Conservation (phyloP, 179 eudicot species). For the Silene coronaria region DNA sequence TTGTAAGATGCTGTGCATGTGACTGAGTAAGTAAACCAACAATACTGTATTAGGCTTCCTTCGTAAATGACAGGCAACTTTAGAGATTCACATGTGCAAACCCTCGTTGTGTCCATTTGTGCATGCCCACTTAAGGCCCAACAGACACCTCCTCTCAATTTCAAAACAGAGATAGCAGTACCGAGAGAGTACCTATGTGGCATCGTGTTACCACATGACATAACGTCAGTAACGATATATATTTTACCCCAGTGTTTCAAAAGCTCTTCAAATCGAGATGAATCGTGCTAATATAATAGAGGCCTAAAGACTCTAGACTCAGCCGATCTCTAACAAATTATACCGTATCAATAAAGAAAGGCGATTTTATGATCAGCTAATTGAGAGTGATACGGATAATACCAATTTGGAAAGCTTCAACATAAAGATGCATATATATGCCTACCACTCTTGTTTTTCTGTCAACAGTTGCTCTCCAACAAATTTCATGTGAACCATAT, state of each 20-base stretch:
- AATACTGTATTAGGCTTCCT: not conserved
- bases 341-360: too few species aligned
- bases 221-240: not conserved
- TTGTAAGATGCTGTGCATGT: constrained; percentile 6
- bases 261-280: too few species aligned
- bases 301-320: too few species aligned
- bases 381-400: too few species aligned
- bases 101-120: not conserved
- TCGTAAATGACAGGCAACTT: constrained; percentile 11
- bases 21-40: not conserved
- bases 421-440: too few species aligned
- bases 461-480: constrained; percentile 2
- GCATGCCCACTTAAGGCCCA: not conserved
- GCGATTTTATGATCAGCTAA: too few species aligned
- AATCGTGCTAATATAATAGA: too few species aligned
- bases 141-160: not conserved
- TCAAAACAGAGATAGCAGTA: not conserved
- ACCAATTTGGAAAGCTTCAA: too few species aligned
- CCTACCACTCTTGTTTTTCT: not conserved
- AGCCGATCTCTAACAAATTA: too few species aligned
- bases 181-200: too few species aligned
- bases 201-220: too few species aligned
- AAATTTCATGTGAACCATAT: constrained; percentile 1
- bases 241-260: not conserved
- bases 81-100: not conserved